Conservation (phyloP, 257 asterid species). For the Eucommia ulmoides region DNA sequence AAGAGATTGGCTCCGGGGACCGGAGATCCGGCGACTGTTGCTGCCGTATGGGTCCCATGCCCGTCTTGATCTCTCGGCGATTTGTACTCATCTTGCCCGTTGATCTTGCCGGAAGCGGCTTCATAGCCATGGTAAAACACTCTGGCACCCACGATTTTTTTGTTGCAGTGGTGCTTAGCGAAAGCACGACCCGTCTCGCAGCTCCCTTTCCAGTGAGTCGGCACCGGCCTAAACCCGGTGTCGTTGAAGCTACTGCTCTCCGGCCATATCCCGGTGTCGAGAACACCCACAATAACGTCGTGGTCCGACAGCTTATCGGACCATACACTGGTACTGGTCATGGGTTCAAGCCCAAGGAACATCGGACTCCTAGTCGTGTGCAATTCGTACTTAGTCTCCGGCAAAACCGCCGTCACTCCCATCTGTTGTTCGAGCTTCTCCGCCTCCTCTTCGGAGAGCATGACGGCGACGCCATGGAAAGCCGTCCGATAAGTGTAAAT, state of each 20-base stretch:
- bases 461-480: constrained; percentile 82
- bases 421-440: constrained; percentile 15
- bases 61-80: constrained; percentile 92
- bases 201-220: constrained; percentile 57
- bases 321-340: constrained; percentile 21
- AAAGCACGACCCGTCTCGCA: constrained; percentile 73
- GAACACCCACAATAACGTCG: constrained; percentile 66
- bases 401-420: constrained; percentile 54
- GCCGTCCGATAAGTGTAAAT: constrained; percentile 64
- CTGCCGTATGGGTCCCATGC: constrained; percentile 92
- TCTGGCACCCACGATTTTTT: constrained; percentile 76
- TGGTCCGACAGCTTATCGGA: constrained; percentile 17
- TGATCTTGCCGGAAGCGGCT: constrained; percentile 67
- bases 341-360: constrained; percentile 62
- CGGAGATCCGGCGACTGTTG: constrained; percentile 58
- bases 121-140: constrained; percentile 65
- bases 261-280: constrained; percentile 95
- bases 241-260: constrained; percentile 89
- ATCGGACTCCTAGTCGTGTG: constrained; percentile 89
- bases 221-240: constrained; percentile 40
- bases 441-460: constrained; percentile 38
- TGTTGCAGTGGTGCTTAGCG: constrained; percentile 44
- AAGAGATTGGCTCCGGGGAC: constrained; percentile 61
- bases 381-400: constrained; percentile 48
- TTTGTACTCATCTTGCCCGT: constrained; percentile 49